These are phyloP conservation scores for Nemania diffusa DNA, from an alignment of 2,329 filamentous ascomycete species.

Conservation along the genomic window DNA sequence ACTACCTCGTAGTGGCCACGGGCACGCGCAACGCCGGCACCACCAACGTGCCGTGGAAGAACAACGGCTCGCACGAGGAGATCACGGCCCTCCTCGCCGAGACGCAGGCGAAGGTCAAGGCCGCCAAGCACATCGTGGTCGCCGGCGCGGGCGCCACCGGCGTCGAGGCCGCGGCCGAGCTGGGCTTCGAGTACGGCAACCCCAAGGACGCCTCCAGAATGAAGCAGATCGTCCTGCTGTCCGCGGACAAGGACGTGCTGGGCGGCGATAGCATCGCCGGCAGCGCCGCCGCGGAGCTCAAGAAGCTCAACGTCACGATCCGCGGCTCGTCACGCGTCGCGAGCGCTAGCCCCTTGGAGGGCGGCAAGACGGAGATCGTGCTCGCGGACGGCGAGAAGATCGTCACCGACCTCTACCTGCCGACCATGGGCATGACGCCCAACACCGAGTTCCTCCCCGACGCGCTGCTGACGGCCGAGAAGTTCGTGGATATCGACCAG, in stretches of 20 bases:
- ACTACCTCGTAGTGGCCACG: conserved; percentile 68
- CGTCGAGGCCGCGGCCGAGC: conserved; percentile 65
- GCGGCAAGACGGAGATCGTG: conserved; percentile 60
- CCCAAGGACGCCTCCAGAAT: conserved; percentile 56
- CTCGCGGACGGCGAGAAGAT: conserved; percentile 60
- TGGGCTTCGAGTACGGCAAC: conserved; percentile 60
- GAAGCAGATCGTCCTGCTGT: conserved; percentile 62
- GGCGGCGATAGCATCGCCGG: conserved; percentile 57
- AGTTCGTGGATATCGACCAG: conserved; percentile 62
- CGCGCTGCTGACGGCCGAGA: conserved; percentile 56
- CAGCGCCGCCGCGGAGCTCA: conserved; percentile 60
- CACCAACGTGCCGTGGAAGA: conserved; percentile 63
- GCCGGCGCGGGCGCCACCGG: conserved; percentile 67
- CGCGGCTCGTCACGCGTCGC: conserved; percentile 56
- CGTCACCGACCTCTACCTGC: conserved; percentile 65
- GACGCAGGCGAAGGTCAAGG: conserved; percentile 55
- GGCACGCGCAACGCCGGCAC: conserved; percentile 57
- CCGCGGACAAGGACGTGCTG: conserved; percentile 55
- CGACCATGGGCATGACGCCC: conserved; percentile 64
- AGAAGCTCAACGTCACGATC: conserved; percentile 63
- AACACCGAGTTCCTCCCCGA: conserved; percentile 65
- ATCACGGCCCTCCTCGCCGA: conserved; percentile 53
- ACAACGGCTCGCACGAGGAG: conserved; percentile 58
- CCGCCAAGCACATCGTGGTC: conserved; percentile 64
- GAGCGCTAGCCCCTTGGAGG: conserved; percentile 47